Evolutionary conservation across 108 stramenopile species (phyloP), one percentile per base, ranked within the genome.

Genomic region (Nitzschia putrida): DNA sequence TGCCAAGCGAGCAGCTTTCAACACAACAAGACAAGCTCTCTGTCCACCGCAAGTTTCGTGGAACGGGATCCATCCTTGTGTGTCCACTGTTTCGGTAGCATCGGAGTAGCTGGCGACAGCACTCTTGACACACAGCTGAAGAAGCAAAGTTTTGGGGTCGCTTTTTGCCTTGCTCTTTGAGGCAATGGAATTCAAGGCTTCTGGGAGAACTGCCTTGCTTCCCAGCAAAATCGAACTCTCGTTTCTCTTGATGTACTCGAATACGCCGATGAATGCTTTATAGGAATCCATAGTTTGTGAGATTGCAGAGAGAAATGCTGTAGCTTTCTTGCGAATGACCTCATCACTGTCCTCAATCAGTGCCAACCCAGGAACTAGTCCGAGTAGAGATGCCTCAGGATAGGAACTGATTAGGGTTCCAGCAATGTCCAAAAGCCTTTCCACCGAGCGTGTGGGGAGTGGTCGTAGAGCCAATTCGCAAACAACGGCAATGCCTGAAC

Each of bases 1-100:
- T 12, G 89, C 71, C 44, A 60, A 53, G 54, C 92, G 88, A 57
- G 83, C 68, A 7, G 83, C 86, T 53, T 69, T 71, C n/a, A 94
- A 61, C 14, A 94, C 16, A 16, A 79, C 64, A 37, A 71, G 68
- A 14, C 73, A 61, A 4, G 85, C 73, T 53, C 68, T 54, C 50
- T 74, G 80, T 1, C 83, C 80, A 38, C 84, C 80, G 39, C 49
- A 57, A n/a, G 66, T 49, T 7, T 60, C 26, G 26, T 24, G 44
- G 25, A 63, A 16, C 16, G 39, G 58, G 21, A 79, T 37, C 71
- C 72, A 68, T 21, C 72, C 57, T 6, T 52, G 34, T 0, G 14
- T 38, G 50, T 21, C 22, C 21, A 21, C 45, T 16, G 52, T 16
- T 8, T 10, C 26, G n/a, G 44, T 45, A 12, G 55, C 51, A 57